Evolutionary conservation across 139 green algal species (phyloP).

Genomic region (Yamagishiella unicocca): DNA sequence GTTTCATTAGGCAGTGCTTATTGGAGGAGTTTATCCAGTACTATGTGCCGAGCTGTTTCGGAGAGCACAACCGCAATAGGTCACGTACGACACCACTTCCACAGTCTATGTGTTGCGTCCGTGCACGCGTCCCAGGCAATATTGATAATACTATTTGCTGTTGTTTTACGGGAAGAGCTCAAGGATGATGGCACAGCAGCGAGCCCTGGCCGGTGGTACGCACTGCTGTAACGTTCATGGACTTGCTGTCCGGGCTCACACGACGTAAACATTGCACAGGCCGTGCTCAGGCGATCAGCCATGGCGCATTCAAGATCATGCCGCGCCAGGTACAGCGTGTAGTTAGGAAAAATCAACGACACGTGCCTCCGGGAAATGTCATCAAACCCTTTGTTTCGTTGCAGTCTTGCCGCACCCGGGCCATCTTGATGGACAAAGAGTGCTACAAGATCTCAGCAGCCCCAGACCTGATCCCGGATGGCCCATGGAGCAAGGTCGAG

Average conservation of each 20-base stretch:
- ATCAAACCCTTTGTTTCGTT: not conserved
- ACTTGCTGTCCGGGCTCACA: not conserved
- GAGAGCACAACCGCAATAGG: no score
- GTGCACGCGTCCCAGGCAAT: no score
- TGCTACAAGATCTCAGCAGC: constrained; percentile 85
- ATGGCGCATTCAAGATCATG: not conserved
- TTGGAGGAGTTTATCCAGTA: not conserved
- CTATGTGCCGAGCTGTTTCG: not conserved
- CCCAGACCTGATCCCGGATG: constrained; percentile 92
- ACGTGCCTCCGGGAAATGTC: not conserved
- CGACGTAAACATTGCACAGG: not conserved
- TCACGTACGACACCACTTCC: no score
- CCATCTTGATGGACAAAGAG: constrained; percentile 57
- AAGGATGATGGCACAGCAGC: constrained; percentile 17
- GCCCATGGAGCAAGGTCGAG: constrained; percentile 89
- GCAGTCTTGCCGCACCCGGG: not conserved
- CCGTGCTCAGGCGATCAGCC: not conserved
- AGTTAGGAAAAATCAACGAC: not conserved
- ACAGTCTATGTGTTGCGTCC: no score
- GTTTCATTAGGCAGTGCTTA: no score
- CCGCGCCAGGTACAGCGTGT: not conserved
- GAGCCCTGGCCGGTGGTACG: not conserved
- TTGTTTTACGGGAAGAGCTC: no score
- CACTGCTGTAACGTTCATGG: not conserved
- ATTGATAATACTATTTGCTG: no score